Percentiles rank a stretch among this genome's conserved stretches.
phyloP scores from a whole-genome alignment of 345 rosid species.

The Geranium brycei region DNA sequence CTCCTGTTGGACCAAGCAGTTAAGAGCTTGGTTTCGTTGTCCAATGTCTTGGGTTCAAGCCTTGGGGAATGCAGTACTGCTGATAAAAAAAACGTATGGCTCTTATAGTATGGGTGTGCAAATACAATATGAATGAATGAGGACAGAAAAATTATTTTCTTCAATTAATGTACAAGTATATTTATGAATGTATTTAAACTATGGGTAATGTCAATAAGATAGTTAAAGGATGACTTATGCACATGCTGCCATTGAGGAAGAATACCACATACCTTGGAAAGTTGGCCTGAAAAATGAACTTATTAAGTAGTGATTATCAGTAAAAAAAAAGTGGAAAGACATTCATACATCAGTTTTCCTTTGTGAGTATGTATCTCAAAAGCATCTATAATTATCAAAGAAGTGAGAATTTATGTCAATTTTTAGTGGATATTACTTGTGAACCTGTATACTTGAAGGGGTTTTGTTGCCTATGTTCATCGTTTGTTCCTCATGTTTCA shows the following conservation, averaged over 20 bases:
- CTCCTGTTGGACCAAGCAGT: too few relatives aligned
- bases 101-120: too few relatives aligned
- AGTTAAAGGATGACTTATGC: not conserved
- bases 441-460: not conserved
- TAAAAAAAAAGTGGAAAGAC: not conserved
- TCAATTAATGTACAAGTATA: too few relatives aligned
- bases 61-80: too few relatives aligned
- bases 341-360: not conserved
- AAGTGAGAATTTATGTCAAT: not conserved
- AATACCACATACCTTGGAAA: not conserved
- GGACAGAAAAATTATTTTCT: too few relatives aligned
- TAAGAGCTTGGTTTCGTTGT: too few relatives aligned
- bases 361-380: not conserved
- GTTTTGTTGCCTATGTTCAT: not conserved
- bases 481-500: slow-evolving; percentile 20
- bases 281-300: not conserved
- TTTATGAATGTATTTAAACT: too few relatives aligned
- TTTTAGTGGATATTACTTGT: not conserved
- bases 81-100: too few relatives aligned
- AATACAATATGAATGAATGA: too few relatives aligned
- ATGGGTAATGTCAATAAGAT: not conserved
- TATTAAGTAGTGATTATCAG: not conserved
- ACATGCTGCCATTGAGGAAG: too few relatives aligned
- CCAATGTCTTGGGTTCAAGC: too few relatives aligned
- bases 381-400: not conserved